phyloP scores from a whole-genome alignment of 164 flowering plant species.

The Stephania yunnanensis region DNA sequence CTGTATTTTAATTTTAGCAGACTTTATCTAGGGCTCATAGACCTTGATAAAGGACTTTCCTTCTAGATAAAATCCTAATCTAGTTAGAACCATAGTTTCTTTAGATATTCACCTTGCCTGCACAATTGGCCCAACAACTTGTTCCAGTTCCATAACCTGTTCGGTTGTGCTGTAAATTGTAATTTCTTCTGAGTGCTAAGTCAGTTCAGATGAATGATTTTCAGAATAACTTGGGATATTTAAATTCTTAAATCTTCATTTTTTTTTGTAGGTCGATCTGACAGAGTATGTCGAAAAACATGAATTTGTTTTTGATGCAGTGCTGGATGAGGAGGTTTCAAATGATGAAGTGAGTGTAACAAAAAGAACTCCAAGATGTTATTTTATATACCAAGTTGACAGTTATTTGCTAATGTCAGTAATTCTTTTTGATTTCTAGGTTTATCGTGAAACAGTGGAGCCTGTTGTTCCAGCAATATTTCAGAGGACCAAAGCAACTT shows the following conservation, averaged over 20 bases:
- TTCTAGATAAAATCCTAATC: background rate
- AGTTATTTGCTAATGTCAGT: constrained; percentile 4
- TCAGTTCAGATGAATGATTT: too few relatives aligned
- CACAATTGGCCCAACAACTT: too few relatives aligned
- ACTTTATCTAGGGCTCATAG: background rate
- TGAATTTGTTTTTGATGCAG: constrained; percentile 93
- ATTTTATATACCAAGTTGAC: background rate
- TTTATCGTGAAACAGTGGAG: constrained; percentile 82
- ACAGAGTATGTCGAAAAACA: constrained; percentile 91
- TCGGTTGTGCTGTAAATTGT: background rate
- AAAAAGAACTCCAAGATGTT: background rate
- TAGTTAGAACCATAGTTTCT: background rate
- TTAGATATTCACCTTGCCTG: background rate
- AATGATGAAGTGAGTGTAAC: constrained; percentile 76
- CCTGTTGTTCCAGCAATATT: constrained; percentile 87
- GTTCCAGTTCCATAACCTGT: background rate
- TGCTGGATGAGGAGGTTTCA: constrained; percentile 73
- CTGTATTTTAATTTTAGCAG: background rate
- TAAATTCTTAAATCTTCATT: background rate
- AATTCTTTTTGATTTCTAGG: constrained; percentile 34
- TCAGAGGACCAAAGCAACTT: constrained; percentile 86
- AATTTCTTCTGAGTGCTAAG: background rate
- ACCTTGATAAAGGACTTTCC: background rate
- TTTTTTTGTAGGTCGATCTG: constrained; percentile 73
- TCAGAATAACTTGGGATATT: background rate